phyloP scores from a whole-genome alignment of 331 rosid genomes.

The Ulmus americana region DNA sequence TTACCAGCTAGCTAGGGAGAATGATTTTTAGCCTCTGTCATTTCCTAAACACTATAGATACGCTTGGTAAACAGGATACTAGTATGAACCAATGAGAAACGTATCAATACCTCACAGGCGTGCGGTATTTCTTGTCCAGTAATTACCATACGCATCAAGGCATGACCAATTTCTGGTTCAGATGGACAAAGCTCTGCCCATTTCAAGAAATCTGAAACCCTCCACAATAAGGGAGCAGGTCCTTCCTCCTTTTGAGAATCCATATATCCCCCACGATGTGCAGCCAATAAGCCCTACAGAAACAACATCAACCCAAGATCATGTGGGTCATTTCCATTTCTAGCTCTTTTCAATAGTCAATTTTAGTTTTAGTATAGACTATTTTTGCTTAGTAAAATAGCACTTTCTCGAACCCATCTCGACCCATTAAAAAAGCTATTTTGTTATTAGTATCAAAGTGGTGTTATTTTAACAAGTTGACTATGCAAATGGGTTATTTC shows the following conservation, averaged over 20 bases:
- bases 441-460: no score
- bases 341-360: no score
- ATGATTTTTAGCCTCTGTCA: no score
- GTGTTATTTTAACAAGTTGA: no score
- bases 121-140: slow-evolving; percentile 99
- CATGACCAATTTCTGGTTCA: slow-evolving; percentile 93
- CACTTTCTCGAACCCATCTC: no score
- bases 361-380: no score
- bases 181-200: slow-evolving; percentile 98
- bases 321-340: neutral
- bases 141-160: slow-evolving; percentile 97
- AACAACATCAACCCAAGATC: slow-evolving; percentile 12
- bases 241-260: slow-evolving; percentile 98
- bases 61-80: slow-evolving; percentile 1
- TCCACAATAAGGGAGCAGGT: slow-evolving; percentile 93
- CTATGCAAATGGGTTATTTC: no score
- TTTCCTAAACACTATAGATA: neutral
- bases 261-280: slow-evolving; percentile 98
- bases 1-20: no score
- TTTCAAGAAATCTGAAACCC: slow-evolving; percentile 92
- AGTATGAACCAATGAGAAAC: slow-evolving; percentile 5
- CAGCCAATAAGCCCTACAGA: slow-evolving; percentile 84
- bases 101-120: slow-evolving; percentile 77
- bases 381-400: no score
- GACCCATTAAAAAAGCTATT: no score